phyloP scores from a whole-genome alignment of 2,329 filamentous ascomycete species.

The Aspergillus sp. region DNA sequence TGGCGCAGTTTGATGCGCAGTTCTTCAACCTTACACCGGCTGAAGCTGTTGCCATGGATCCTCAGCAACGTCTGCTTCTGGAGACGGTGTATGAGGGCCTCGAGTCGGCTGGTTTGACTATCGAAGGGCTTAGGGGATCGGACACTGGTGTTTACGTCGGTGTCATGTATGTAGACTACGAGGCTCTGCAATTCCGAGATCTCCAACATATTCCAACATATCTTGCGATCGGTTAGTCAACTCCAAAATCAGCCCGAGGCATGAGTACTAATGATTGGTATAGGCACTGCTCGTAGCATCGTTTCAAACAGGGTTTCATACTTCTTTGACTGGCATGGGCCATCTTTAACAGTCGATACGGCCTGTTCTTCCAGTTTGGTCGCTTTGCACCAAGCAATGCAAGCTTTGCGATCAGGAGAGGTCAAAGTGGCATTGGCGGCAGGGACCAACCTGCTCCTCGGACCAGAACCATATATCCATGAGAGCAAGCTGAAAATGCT shows the following conservation, averaged over 20 bases:
- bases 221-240: no score
- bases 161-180: neutral
- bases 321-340: slow-evolving; percentile 2
- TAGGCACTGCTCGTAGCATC: slow-evolving; percentile 17
- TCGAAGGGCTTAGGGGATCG: neutral
- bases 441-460: slow-evolving; percentile 20
- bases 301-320: neutral
- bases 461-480: slow-evolving; percentile 9
- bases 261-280: slow-evolving; percentile 1
- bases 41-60: slow-evolving; percentile 9
- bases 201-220: no score
- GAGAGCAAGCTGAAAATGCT: slow-evolving; percentile 33
- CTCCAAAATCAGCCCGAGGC: no score
- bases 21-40: slow-evolving; percentile 19
- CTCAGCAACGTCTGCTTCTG: neutral
- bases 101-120: neutral
- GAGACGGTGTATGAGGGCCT: slow-evolving; percentile 5
- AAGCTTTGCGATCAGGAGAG: slow-evolving; percentile 14
- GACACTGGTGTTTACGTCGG: neutral
- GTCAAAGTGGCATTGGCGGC: slow-evolving; percentile 16
- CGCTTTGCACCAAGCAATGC: slow-evolving; percentile 9
- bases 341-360: neutral
- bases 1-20: slow-evolving; percentile 14
- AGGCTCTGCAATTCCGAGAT: no score
- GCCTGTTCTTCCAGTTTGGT: slow-evolving; percentile 1